A percentile compares a stretch with the other conserved stretches of the same genome.
Evolutionary conservation across 73 alveolate species (phyloP).

Genomic region (Paramecium biaurelia): DNA sequence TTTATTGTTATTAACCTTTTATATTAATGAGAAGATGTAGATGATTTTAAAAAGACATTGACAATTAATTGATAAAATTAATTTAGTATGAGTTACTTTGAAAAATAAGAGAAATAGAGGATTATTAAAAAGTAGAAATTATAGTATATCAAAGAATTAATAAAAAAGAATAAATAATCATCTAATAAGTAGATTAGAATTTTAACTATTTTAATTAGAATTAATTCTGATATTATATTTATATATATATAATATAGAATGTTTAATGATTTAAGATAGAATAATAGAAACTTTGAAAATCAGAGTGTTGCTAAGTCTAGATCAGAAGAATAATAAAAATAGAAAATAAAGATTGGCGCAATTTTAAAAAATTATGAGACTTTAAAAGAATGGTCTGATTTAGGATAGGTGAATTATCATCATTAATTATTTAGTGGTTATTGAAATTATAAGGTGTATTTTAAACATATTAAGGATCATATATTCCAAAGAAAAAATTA

Average conservation of each 20-base stretch:
- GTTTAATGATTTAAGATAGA: background rate
- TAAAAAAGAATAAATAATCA: background rate
- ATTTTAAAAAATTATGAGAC: background rate
- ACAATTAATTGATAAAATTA: too few relatives aligned
- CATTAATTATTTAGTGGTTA: constrained; percentile 12
- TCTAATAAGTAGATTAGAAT: background rate
- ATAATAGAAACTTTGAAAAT: background rate
- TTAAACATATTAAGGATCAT: background rate
- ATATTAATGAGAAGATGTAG: too few relatives aligned
- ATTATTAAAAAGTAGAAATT: background rate
- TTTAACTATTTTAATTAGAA: background rate
- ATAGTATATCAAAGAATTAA: background rate
- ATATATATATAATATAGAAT: background rate
- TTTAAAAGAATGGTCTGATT: constrained; percentile 32
- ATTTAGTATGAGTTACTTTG: too few relatives aligned
- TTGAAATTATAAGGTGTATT: background rate
- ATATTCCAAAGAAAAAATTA: constrained; percentile 34
- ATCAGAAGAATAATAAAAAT: background rate
- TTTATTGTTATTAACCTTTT: too few relatives aligned
- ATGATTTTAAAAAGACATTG: too few relatives aligned
- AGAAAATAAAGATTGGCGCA: background rate
- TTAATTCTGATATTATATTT: background rate
- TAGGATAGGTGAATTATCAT: constrained; percentile 39
- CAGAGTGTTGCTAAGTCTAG: background rate
- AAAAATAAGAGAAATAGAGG: background rate